phyloP scores from a whole-genome alignment of 2,329 filamentous ascomycete species.

The Penicillium occitanis region DNA sequence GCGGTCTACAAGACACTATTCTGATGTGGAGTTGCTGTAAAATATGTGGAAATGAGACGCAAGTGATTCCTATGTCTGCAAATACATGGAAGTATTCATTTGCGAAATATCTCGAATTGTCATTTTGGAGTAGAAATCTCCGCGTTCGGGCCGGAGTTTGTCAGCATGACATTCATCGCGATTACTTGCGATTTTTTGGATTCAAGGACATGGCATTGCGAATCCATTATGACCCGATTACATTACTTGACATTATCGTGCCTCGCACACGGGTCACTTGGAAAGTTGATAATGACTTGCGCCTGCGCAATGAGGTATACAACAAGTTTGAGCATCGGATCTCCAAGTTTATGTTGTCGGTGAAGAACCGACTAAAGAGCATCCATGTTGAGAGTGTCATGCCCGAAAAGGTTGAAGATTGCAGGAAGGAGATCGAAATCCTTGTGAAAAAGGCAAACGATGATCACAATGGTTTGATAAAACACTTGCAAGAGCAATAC shows the following conservation, averaged over 20 bases:
- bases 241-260: constrained; percentile 90
- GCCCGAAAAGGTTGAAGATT: constrained; percentile 80
- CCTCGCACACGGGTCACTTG: constrained; percentile 88
- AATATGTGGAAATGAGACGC: constrained; percentile 84
- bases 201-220: constrained; percentile 80
- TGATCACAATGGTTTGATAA: constrained; percentile 71
- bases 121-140: constrained; percentile 88
- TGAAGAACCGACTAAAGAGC: constrained; percentile 76
- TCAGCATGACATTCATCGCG: constrained; percentile 85
- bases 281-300: constrained; percentile 94
- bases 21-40: constrained; percentile 99
- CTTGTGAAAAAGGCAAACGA: constrained; percentile 78
- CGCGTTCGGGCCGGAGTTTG: constrained; percentile 74
- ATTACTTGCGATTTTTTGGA: constrained; percentile 91
- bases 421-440: constrained; percentile 75
- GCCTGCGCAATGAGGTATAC: constrained; percentile 89
- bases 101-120: constrained; percentile 95
- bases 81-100: constrained; percentile 98
- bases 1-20: constrained; percentile 70
- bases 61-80: constrained; percentile 85
- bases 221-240: constrained; percentile 89
- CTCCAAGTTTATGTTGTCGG: constrained; percentile 81
- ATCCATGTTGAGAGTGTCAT: constrained; percentile 91
- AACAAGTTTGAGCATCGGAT: constrained; percentile 76
- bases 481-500: constrained; percentile 83